Percentiles rank a stretch among this genome's conserved stretches.
Conservation (phyloP, 768 basidiomycete genomes). For the Lactarius indigo region DNA sequence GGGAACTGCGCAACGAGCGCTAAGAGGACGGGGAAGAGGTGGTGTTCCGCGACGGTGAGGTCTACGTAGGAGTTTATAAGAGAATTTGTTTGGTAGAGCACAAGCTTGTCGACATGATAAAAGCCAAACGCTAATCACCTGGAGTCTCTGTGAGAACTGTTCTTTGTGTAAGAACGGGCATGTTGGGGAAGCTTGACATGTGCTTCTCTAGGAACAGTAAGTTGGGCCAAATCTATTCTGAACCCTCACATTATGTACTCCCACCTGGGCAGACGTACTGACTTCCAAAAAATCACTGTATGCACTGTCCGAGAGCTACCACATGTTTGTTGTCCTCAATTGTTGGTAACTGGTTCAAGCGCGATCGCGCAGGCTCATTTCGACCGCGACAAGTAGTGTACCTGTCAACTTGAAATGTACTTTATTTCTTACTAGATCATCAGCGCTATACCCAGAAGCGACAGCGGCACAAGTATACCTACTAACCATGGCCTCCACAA, state of each 20-base stretch:
- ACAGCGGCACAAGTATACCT: no score
- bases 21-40: constrained; percentile 86
- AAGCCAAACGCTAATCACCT: neutral
- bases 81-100: constrained; percentile 25
- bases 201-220: neutral
- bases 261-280: no score
- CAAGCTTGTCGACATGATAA: neutral
- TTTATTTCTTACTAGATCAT: no score
- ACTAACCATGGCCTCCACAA: no score
- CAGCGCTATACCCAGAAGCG: no score
- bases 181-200: neutral
- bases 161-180: neutral
- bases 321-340: neutral
- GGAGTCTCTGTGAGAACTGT: neutral
- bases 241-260: neutral
- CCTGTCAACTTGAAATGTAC: no score
- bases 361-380: no score
- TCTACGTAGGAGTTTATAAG: constrained; percentile 17
- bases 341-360: neutral
- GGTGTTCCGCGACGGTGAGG: constrained; percentile 59
- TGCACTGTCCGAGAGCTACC: no score
- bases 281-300: no score
- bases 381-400: no score
- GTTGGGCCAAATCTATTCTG: neutral
- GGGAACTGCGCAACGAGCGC: constrained; percentile 82